Evolutionary conservation across 2,329 filamentous ascomycete genomes (phyloP).

Genomic region (Penicillium sp.): DNA sequence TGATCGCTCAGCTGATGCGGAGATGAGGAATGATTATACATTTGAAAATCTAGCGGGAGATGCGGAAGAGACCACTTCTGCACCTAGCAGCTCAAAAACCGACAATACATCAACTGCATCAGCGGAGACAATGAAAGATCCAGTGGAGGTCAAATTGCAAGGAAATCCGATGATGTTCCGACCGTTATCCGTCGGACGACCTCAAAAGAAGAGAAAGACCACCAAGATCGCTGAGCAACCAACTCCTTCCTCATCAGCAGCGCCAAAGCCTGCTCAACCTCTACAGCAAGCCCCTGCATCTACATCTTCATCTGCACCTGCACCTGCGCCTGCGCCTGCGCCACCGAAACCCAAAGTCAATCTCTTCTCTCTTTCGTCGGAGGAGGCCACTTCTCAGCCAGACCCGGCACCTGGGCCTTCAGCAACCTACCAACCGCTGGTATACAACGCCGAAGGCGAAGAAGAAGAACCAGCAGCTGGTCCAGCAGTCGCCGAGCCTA

Average conservation of each 20-base stretch:
- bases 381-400: constrained; percentile 19
- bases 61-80: constrained; percentile 26
- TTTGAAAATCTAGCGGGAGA: constrained; percentile 35
- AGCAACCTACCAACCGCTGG: constrained; percentile 39
- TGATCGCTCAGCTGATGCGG: constrained; percentile 57
- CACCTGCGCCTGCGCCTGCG: constrained; percentile 10
- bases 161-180: constrained; percentile 85
- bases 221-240: constrained; percentile 28
- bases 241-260: constrained; percentile 12
- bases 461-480: constrained; percentile 19
- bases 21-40: constrained; percentile 31
- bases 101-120: constrained; percentile 6
- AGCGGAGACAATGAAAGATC: constrained; percentile 13
- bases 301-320: constrained; percentile 5
- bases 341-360: constrained; percentile 44
- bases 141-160: constrained; percentile 51
- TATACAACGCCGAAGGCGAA: constrained; percentile 37
- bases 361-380: constrained; percentile 42
- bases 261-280: constrained; percentile 17
- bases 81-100: constrained; percentile 23
- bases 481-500: constrained; percentile 11
- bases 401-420: constrained; percentile 10
- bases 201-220: constrained; percentile 66
- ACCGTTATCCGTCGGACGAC: constrained; percentile 79
- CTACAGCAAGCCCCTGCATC: constrained; percentile 1